Percentiles rank a stretch among this genome's conserved stretches.
Evolutionary conservation across 441 rosid genomes (phyloP).

Genomic region (Jatropha multifida): DNA sequence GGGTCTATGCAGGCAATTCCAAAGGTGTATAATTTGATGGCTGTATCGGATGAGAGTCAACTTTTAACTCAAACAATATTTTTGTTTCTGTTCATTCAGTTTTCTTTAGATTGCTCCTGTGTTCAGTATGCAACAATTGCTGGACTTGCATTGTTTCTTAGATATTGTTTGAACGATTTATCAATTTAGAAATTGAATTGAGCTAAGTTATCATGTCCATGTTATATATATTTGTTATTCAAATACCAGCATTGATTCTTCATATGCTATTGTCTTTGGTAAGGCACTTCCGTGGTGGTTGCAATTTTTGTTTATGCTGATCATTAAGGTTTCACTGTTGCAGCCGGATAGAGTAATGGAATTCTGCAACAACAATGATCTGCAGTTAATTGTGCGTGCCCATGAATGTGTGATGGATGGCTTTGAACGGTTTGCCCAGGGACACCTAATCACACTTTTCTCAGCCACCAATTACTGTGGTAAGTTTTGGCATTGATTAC

Average conservation of each 20-base stretch:
- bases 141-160: not conserved
- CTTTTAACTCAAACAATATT: not conserved
- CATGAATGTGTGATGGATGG: constrained; percentile 99
- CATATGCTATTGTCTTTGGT: not conserved
- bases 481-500: constrained; percentile 29
- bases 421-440: constrained; percentile 97
- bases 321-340: constrained; percentile 21
- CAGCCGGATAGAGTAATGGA: constrained; percentile 99
- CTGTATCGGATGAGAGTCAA: not conserved
- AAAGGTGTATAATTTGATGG: not conserved
- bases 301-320: constrained; percentile 21
- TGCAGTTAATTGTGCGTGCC: constrained; percentile 94
- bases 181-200: not conserved
- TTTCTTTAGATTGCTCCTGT: not conserved
- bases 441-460: constrained; percentile 95
- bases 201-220: not conserved
- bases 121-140: not conserved
- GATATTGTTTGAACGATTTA: not conserved
- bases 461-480: constrained; percentile 99
- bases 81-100: not conserved
- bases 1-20: not conserved
- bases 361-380: constrained; percentile 96
- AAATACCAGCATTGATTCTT: not conserved
- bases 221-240: too few relatives aligned
- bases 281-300: not conserved